Base-by-base conservation (phyloP, 768 basidiomycete genomes). In the Pleurotus cornucopiae region DNA sequence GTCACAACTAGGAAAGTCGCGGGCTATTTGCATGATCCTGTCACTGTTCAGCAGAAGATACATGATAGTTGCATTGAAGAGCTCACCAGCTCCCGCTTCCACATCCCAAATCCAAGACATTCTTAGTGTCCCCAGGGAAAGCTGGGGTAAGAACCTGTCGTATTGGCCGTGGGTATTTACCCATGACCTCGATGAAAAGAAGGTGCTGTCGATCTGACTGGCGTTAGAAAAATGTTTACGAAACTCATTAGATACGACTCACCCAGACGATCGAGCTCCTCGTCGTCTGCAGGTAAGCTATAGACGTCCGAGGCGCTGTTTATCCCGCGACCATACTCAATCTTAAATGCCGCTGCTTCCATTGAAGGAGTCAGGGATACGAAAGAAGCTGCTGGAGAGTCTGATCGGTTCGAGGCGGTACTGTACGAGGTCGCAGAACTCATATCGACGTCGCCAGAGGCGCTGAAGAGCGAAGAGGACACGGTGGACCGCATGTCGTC, bases 241-340 rank as follows among this genome's bases (percentile, higher is more conserved):
- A 59, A 55, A 55, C 48, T 37, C 38, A 4, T 23, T 12, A 38
- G 7, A 49, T n/a, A 40, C 81, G 59, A 89, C 89, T 78, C 38
- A 90, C 78, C 56, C 89, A 79, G 26, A 82, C 77, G 21, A 88
- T 90, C 23, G 23, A 25, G 23, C 23, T 25, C 23, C 23, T 25
- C 23, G 23, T 25, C 23, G 23, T 25, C 23, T 21, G 88, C 90
- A 9, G 90, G 88, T 23, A 92, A 73, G 43, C 79, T 79, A 64
- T 92, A 92, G 1, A 91, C 78, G 45, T 91, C 87, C 1, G 89
- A 91, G 60, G 87, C 87, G 59, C 83, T 89, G 70, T 91, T 91
- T 44, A 91, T 66, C 26, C 75, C 78, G 41, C 89, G 76, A 0
- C 89, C 89, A 56, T 81, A 85, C 63, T 90, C 87, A 23, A 83